phyloP scores from a whole-genome alignment of 1,284 basidiomycete genomes.

The Spongispora temasekensis region DNA sequence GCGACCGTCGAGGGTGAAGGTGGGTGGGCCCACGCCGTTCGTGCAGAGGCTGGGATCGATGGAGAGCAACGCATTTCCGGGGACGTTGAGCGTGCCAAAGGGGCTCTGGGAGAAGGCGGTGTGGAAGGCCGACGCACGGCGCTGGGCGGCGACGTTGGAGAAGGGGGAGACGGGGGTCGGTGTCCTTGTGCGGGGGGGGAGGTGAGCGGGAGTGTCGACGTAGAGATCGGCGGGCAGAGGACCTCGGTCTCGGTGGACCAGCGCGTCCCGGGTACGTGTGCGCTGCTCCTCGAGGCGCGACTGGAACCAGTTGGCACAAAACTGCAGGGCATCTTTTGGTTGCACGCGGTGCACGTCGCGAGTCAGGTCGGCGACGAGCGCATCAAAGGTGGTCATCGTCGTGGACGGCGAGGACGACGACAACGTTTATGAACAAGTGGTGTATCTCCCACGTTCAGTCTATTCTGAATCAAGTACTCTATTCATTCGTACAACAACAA shows the following conservation, averaged over 20 bases:
- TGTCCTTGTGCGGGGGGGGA: slow-evolving; percentile 29
- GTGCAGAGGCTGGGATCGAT: slow-evolving; percentile 38
- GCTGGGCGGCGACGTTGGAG: slow-evolving; percentile 46
- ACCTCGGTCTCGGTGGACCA: slow-evolving; percentile 53
- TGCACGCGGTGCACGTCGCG: slow-evolving; percentile 84
- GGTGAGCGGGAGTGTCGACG: slow-evolving; percentile 51
- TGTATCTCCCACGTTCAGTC: slow-evolving; percentile 31
- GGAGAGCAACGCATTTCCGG: slow-evolving; percentile 71
- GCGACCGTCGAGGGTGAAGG: slow-evolving; percentile 58
- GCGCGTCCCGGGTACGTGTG: slow-evolving; percentile 65
- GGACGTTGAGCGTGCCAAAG: slow-evolving; percentile 75
- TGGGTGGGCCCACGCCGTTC: slow-evolving; percentile 43
- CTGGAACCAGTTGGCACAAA: slow-evolving; percentile 96
- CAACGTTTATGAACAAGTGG: neutral
- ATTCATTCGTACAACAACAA: slow-evolving; percentile 7
- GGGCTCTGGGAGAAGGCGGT: slow-evolving; percentile 59
- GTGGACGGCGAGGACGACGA: slow-evolving; percentile 11
- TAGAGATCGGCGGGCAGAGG: slow-evolving; percentile 62
- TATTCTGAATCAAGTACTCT: slow-evolving; percentile 9
- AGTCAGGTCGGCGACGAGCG: slow-evolving; percentile 83
- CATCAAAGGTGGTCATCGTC: slow-evolving; percentile 69
- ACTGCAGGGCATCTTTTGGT: slow-evolving; percentile 89
- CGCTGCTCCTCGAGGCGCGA: slow-evolving; percentile 82
- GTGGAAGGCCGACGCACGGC: slow-evolving; percentile 51
- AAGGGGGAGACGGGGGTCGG: slow-evolving; percentile 50